These are phyloP conservation scores for Globisporangium uncinulatum DNA, from an alignment of 352 stramenopile genomes.

Conservation along the genomic window DNA sequence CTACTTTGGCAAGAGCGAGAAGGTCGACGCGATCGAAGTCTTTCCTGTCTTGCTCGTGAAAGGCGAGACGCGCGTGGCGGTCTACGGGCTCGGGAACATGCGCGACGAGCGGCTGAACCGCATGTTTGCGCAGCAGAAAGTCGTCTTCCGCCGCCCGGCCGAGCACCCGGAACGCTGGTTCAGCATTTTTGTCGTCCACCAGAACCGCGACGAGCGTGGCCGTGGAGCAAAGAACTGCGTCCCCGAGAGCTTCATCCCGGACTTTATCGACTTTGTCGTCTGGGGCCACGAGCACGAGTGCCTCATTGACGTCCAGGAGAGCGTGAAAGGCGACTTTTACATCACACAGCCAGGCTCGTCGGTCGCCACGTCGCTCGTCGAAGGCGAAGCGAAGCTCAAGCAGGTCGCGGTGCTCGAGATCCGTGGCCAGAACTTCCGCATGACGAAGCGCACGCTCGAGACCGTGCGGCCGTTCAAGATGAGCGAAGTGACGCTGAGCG, in stretches of 20 bases:
- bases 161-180: slow-evolving; percentile 90
- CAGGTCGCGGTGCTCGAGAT: slow-evolving; percentile 89
- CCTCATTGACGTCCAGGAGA: slow-evolving; percentile 91
- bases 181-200: slow-evolving; percentile 98
- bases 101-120: slow-evolving; percentile 97
- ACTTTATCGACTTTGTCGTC: slow-evolving; percentile 97
- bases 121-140: slow-evolving; percentile 96
- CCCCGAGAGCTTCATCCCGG: slow-evolving; percentile 96
- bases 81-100: slow-evolving; percentile 98
- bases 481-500: slow-evolving; percentile 84
- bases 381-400: slow-evolving; percentile 84
- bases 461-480: slow-evolving; percentile 94
- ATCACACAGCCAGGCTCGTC: slow-evolving; percentile 96
- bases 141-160: slow-evolving; percentile 89
- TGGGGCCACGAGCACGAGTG: slow-evolving; percentile 99
- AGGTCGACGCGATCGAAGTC: slow-evolving; percentile 94
- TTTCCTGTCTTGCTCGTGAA: slow-evolving; percentile 96
- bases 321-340: slow-evolving; percentile 93
- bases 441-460: slow-evolving; percentile 78
- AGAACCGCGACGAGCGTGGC: slow-evolving; percentile 95
- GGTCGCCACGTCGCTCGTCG: slow-evolving; percentile 93
- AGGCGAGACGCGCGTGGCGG: slow-evolving; percentile 90
- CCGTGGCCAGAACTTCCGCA: slow-evolving; percentile 83
- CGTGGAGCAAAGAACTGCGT: slow-evolving; percentile 95
- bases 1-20: slow-evolving; percentile 95